Conservation (phyloP, 2,329 filamentous ascomycete genomes). For the Hortaea werneckii region DNA sequence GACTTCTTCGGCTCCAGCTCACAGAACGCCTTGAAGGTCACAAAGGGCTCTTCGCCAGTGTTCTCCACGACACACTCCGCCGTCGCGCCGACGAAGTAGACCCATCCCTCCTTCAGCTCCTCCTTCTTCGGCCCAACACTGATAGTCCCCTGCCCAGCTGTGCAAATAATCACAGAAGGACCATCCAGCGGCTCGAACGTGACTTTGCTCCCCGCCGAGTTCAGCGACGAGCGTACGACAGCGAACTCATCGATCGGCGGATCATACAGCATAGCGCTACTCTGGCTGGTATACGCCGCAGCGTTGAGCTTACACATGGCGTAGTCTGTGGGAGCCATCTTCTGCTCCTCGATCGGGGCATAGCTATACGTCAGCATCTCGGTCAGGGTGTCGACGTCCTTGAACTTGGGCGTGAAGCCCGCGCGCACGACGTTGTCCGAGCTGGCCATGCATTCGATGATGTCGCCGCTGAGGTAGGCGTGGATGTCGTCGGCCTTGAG, state of each 20-base stretch:
- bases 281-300: slow-evolving; percentile 68
- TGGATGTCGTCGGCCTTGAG: slow-evolving; percentile 95
- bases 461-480: slow-evolving; percentile 85
- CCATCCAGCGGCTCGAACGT: slow-evolving; percentile 82
- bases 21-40: slow-evolving; percentile 89
- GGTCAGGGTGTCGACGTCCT: slow-evolving; percentile 82
- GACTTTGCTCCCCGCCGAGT: slow-evolving; percentile 61
- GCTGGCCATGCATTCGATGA: slow-evolving; percentile 97
- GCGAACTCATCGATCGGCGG: slow-evolving; percentile 95
- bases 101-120: slow-evolving; percentile 45
- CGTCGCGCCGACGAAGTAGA: slow-evolving; percentile 66
- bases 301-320: slow-evolving; percentile 75
- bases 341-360: slow-evolving; percentile 87
- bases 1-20: slow-evolving; percentile 47
- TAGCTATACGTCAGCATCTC: slow-evolving; percentile 92
- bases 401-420: slow-evolving; percentile 97
- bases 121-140: slow-evolving; percentile 73
- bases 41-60: slow-evolving; percentile 57
- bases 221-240: slow-evolving; percentile 71
- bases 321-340: slow-evolving; percentile 79
- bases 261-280: slow-evolving; percentile 69
- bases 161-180: slow-evolving; percentile 89
- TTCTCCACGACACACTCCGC: slow-evolving; percentile 74
- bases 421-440: slow-evolving; percentile 98
- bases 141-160: slow-evolving; percentile 70